Base-by-base conservation (phyloP, 2,329 filamentous ascomycete species). In the Sordariomycetes sp. region DNA sequence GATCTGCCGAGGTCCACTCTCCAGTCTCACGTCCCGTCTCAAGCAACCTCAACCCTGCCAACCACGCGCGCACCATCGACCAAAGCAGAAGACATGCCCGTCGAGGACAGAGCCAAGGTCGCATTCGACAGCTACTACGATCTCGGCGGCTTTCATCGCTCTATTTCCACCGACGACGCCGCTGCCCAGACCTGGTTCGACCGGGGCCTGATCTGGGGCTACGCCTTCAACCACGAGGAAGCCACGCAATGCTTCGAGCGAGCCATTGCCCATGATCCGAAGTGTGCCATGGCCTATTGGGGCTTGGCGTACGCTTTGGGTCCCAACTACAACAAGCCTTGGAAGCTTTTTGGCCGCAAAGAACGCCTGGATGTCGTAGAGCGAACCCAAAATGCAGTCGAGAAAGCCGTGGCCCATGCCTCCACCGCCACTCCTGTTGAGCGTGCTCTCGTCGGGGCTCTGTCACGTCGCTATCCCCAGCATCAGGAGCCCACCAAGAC, bases 241-340 rank as follows among this genome's bases (percentile, higher is more conserved):
- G 72, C 79, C 0, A 68, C 66, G 5, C 58, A 57, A 26, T 85
- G 80, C 55, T 85, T 84, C 45, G 59, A 76, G 44, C 58, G 61
- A 8, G 77, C 75, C n/a, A 66, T 75, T 21, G 50, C 53, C 2
- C 49, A 61, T 30, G 80, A 85, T 40, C 40, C 57, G 0, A 41
- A 51, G 3, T 82, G 73, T 37, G 66, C 70, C 20, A 75, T 84
- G 63, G 78, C 75, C 4, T 70, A 80, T 46, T 85, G 80, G 79
- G 80, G 80, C 0, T 56, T 82, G 5, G 77, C 83, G 0, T 87
- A 82, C 49, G 65, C 78, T 2, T 58, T 83, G 0, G 84, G 83
- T 0, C 83, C 84, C 4, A 87, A 90, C 48, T 79, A 78, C 53
- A 74, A 88, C 59, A 86, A 87, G 47, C 77, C 82, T 0, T 87